Evolutionary conservation across 208 protist species (phyloP).

Genomic region (Crithidia bombi): DNA sequence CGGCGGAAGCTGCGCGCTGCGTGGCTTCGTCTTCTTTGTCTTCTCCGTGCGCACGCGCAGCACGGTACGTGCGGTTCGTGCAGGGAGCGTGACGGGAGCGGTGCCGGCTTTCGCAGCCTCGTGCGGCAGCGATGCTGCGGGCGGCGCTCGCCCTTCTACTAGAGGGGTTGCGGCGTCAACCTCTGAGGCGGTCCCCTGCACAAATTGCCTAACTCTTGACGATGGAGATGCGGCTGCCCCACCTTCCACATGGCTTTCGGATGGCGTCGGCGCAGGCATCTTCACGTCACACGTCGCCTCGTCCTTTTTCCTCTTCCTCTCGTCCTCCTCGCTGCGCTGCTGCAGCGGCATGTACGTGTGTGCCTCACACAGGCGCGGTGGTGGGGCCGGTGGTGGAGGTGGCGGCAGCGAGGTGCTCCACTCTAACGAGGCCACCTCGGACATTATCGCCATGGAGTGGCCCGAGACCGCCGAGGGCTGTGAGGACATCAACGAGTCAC

Average conservation of each 20-base stretch:
- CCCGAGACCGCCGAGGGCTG: not conserved
- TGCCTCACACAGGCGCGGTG: conserved; percentile 9
- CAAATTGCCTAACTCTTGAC: too few species aligned
- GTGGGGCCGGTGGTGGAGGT: conserved; percentile 7
- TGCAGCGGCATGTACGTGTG: conserved; percentile 8
- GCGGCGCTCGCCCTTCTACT: too few species aligned
- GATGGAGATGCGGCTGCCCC: too few species aligned
- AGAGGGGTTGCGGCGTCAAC: not conserved
- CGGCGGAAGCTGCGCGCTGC: not conserved
- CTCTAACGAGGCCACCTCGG: conserved; percentile 1
- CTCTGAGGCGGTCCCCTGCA: too few species aligned
- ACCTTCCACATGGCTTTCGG: too few species aligned
- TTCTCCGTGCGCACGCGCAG: not conserved
- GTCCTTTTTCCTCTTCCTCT: not conserved
- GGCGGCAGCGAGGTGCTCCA: conserved; percentile 20
- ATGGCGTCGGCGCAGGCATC: too few species aligned
- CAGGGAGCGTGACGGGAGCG: not conserved
- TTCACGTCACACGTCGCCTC: not conserved
- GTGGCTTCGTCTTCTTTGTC: not conserved
- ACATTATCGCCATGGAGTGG: conserved; percentile 9
- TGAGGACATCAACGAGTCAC: conserved; percentile 4
- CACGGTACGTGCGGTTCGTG: not conserved
- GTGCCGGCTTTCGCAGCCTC: not conserved
- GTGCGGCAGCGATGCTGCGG: not conserved
- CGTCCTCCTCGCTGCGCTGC: not conserved